A percentile compares a stretch with the other conserved stretches of the same genome.
Conservation (phyloP, 495 filamentous ascomycete species). For the Lophiostoma macrostomum region DNA sequence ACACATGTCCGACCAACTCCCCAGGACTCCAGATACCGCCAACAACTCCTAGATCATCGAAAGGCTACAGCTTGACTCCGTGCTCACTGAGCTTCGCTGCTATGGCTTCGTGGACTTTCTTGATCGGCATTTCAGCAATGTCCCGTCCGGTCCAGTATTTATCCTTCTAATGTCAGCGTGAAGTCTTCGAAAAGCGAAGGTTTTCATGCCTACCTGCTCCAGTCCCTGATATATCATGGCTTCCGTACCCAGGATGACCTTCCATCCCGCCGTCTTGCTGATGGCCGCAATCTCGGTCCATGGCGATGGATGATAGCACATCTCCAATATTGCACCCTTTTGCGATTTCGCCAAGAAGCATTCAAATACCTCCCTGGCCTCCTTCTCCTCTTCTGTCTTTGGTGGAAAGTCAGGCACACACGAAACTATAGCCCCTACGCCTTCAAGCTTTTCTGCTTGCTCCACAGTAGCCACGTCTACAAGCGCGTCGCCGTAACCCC, state of each 20-base stretch:
- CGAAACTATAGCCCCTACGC: slow-evolving; percentile 59
- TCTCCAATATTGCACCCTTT: slow-evolving; percentile 70
- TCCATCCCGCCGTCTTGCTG: slow-evolving; percentile 60
- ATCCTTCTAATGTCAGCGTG: slow-evolving; percentile 37
- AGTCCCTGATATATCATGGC: slow-evolving; percentile 74
- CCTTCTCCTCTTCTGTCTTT: slow-evolving; percentile 55
- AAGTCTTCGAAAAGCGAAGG: background rate
- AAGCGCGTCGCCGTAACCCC: slow-evolving; percentile 51
- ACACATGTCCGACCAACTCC: too few species aligned
- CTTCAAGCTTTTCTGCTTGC: slow-evolving; percentile 55
- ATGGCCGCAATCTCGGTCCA: slow-evolving; percentile 59
- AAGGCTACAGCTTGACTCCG: slow-evolving; percentile 2
- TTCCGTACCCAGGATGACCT: slow-evolving; percentile 67
- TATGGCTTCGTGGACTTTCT: slow-evolving; percentile 52
- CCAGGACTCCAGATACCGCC: too few species aligned
- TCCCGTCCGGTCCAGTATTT: slow-evolving; percentile 60
- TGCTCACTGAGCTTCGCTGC: slow-evolving; percentile 39
- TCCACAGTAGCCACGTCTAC: slow-evolving; percentile 54
- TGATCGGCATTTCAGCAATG: slow-evolving; percentile 53
- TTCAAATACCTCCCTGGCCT: slow-evolving; percentile 54
- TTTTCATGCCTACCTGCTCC: slow-evolving; percentile 49
- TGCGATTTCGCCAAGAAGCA: slow-evolving; percentile 48
- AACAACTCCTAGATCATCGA: background rate
- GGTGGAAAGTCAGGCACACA: slow-evolving; percentile 70
- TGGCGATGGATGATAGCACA: slow-evolving; percentile 73